Base-by-base conservation (phyloP, 1,284 basidiomycete genomes). In the Coriolopsis trogii region DNA sequence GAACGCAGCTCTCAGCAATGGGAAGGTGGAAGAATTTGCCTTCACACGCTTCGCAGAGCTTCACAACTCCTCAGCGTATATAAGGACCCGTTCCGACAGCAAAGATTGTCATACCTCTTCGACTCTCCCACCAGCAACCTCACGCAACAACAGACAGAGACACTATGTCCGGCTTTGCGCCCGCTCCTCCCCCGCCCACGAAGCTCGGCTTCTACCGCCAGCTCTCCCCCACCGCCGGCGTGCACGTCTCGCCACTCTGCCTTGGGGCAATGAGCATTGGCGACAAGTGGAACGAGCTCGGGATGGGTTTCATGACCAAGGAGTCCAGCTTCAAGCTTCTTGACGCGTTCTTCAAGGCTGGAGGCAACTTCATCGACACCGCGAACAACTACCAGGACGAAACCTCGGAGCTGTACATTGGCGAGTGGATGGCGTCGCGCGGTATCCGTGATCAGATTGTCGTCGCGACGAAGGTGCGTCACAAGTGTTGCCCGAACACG, bases 231-330 rank as follows among this genome's bases (percentile, higher is more conserved):
- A 34, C 56, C 10, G 58, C 58, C 8, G 60, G 62, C 25, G 54
- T 77, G 40, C 66, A 70, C 50, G 79, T 80, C 31, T 78, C 76
- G 6, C 78, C 78, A 0, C 63, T 80, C 12, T 69, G 67, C 46
- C 67, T 80, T n/a, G 82, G 82, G 10, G 81, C 68, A 1, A 77
- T 79, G 77, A 79, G 69, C 63, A 73, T 84, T 44, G 81, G 68
- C 53, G 70, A 80, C 54, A 70, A 75, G 45, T 80, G 80, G 80
- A 63, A 41, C 0, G 24, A 44, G 25, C 65, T 62, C 15, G 67
- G 67, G 3, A 62, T 73, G 61, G 77, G 77, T 10, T 56, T 62
- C 9, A 81, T 81, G 67, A 49, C 63, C 55, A 68, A 70, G 58
- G 64, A 67, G 50, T 16, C 48, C 13, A 65, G 64, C 30, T 70